phyloP scores from a whole-genome alignment of 2,329 filamentous ascomycete genomes.

The Paecilomyces sp. region DNA sequence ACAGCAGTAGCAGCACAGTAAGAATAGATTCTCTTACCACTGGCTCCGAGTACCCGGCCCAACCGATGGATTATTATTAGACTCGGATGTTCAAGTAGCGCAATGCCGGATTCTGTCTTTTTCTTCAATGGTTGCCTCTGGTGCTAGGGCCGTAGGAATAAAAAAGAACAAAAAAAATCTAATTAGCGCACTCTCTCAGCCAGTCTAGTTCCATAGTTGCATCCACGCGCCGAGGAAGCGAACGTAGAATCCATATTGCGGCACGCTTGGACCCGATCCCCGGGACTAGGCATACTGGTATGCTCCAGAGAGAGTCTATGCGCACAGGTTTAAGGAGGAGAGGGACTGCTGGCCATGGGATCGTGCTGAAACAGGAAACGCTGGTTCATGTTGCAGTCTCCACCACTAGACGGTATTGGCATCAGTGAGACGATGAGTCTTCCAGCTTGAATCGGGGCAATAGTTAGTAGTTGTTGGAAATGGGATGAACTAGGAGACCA shows the following conservation, averaged over 20 bases:
- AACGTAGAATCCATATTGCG: not conserved
- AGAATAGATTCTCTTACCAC: not conserved
- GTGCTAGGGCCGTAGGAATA: not conserved
- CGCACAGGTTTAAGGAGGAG: not conserved
- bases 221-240: not conserved
- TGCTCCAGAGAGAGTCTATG: not conserved
- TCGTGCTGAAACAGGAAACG: not conserved
- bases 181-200: not conserved
- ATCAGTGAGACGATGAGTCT: not conserved
- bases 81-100: not conserved
- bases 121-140: not conserved
- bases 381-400: not conserved
- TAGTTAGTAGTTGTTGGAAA: not conserved
- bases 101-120: not conserved
- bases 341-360: not conserved
- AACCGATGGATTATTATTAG: not conserved
- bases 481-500: not conserved
- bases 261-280: not conserved
- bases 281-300: not conserved
- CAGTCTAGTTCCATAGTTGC: not conserved
- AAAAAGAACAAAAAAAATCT: not conserved
- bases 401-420: not conserved
- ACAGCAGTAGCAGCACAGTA: too few relatives aligned
- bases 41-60: not conserved
- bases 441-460: not conserved